Conservation (phyloP, 768 basidiomycete species). For the Tephrocybe rancida region DNA sequence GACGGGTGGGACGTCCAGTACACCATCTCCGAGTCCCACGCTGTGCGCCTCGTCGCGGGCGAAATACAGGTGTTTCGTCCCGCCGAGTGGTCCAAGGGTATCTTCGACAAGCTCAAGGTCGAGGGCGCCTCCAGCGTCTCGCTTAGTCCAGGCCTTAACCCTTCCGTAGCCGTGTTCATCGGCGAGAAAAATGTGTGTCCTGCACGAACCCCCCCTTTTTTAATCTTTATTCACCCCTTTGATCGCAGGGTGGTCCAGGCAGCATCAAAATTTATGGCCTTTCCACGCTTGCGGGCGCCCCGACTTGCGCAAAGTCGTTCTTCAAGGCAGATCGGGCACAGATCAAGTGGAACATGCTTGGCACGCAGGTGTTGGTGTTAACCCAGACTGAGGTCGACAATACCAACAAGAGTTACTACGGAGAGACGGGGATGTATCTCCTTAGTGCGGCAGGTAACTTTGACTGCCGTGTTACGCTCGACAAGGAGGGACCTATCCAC, state of each 20-base stretch:
- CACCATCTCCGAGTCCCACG: slow-evolving; percentile 87
- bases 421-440: slow-evolving; percentile 94
- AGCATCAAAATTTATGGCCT: slow-evolving; percentile 85
- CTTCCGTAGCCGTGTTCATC: slow-evolving; percentile 89
- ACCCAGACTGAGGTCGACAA: slow-evolving; percentile 98
- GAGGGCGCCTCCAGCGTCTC: slow-evolving; percentile 80
- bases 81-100: slow-evolving; percentile 76
- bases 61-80: slow-evolving; percentile 88
- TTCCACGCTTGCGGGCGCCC: slow-evolving; percentile 54
- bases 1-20: slow-evolving; percentile 94
- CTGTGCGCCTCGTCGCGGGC: slow-evolving; percentile 74
- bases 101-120: slow-evolving; percentile 79
- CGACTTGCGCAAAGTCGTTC: slow-evolving; percentile 89
- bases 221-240: background rate
- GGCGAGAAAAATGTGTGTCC: slow-evolving; percentile 85
- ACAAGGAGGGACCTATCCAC: slow-evolving; percentile 97
- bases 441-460: slow-evolving; percentile 92
- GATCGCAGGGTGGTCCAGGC: slow-evolving; percentile 77
- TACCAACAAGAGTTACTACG: slow-evolving; percentile 97
- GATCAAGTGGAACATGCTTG: slow-evolving; percentile 96
- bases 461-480: slow-evolving; percentile 84
- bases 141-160: slow-evolving; percentile 84
- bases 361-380: slow-evolving; percentile 87
- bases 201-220: background rate
- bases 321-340: slow-evolving; percentile 93